Evolutionary conservation across 2,329 filamentous ascomycete genomes (phyloP), one percentile per base, ranked within the genome.

Genomic region (Verticillium albo-atrum): DNA sequence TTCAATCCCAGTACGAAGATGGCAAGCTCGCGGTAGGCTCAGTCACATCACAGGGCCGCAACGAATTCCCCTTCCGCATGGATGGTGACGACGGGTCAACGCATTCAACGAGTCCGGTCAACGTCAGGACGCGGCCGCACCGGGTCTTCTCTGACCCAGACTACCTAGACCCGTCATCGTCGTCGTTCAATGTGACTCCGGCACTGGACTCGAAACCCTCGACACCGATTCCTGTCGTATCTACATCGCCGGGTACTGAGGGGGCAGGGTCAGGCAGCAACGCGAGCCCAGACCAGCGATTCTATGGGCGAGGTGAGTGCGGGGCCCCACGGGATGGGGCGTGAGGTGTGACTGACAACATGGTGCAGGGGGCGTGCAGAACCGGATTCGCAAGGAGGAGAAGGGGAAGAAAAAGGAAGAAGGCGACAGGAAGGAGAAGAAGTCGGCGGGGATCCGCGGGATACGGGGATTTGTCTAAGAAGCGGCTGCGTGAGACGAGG

Each of bases 321-420:
- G 53, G 30, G 54, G 58, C 32, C 34, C 30, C 47, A 50, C 54
- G 47, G 59, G 34, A 42, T 62, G 30, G 30, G 34, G 6, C 20
- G 20, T 23, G 42, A 47, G 10, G 20, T 23, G n/a, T 23, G n/a
- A 47, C 42, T 47, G 42, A 47, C 42, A 47, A 3, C 26, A 20
- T 12, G 54, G 56, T 54, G 23, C 65, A 79, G 81, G 80, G 20
- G 78, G 79, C 25, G 72, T 80, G 9, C 79, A 81, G 63, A 82
- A 79, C 65, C 68, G 75, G 30, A 68, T 76, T 1, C 77, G 77
- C 3, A 79, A 82, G 64, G 79, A 84, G 2, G 76, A 74, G 65
- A 83, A 82, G 61, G 79, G 81, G 34, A 80, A 79, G 63, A 72
- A 72, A 53, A 73, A 73, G 42, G 77, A 80, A 6, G 79, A 80